These are phyloP conservation scores for Coriolopsis trogii DNA, from an alignment of 1,284 basidiomycete species.

Conservation along the genomic window DNA sequence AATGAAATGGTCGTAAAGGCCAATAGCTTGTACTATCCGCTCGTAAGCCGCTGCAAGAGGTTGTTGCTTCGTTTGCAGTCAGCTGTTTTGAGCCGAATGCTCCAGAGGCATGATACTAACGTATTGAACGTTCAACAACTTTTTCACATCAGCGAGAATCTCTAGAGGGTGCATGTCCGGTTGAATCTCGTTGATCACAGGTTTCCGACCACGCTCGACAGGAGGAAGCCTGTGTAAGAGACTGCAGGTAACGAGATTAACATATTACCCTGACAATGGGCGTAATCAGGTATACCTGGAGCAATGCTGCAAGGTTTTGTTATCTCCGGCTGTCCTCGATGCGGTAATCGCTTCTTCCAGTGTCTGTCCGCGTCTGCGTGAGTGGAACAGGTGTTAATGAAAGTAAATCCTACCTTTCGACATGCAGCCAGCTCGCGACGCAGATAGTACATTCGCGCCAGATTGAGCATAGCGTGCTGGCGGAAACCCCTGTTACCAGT, in stretches of 20 bases:
- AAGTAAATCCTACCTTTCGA: conserved; percentile 51
- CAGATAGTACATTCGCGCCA: conserved; percentile 78
- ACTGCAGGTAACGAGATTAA: conserved; percentile 39
- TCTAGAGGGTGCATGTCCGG: conserved; percentile 75
- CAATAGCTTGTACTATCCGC: conserved; percentile 67
- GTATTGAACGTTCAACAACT: conserved; percentile 58
- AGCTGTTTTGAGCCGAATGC: neutral
- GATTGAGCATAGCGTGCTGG: conserved; percentile 74
- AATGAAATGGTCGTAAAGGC: conserved; percentile 69
- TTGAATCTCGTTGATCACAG: conserved; percentile 72
- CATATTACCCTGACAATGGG: neutral
- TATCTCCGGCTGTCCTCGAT: conserved; percentile 71
- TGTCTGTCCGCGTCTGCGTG: conserved; percentile 46
- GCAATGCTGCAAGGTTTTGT: conserved; percentile 73
- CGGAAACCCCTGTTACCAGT: conserved; percentile 60
- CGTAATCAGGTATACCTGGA: conserved; percentile 54
- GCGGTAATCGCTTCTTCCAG: conserved; percentile 75
- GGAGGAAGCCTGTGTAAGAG: conserved; percentile 70
- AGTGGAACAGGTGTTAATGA: neutral
- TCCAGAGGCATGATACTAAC: conserved; percentile 35
- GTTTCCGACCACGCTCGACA: conserved; percentile 45
- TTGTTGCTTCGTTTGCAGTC: conserved; percentile 55
- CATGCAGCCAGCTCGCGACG: conserved; percentile 68
- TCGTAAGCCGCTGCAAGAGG: conserved; percentile 70
- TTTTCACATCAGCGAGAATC: conserved; percentile 71